A percentile compares a stretch with the other conserved stretches of the same genome.
These are phyloP conservation scores for Podospora pseudocomata DNA, from an alignment of 495 filamentous ascomycete genomes.

Conservation along the genomic window DNA sequence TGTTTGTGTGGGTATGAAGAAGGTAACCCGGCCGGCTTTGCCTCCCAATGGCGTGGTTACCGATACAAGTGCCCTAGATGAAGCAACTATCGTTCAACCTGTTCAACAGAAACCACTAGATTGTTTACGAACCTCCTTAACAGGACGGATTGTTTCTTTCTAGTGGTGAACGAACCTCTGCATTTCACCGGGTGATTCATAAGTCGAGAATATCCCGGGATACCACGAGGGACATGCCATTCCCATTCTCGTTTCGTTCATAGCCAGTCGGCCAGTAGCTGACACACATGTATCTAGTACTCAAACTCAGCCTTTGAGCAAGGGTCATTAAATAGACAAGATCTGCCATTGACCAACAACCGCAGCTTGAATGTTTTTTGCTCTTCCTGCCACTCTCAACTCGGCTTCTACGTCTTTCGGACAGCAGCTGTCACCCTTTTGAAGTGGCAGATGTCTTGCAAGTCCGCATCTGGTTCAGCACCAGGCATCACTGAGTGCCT, in stretches of 20 bases:
- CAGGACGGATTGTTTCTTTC: constrained; percentile 31
- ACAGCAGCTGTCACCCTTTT: constrained; percentile 35
- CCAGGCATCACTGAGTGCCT: constrained; percentile 45
- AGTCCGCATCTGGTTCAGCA: constrained; percentile 16
- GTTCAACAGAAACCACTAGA: constrained; percentile 24
- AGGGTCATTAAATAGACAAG: constrained; percentile 18
- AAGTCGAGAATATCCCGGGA: constrained; percentile 52
- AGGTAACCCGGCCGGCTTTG: constrained; percentile 64
- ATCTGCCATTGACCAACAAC: neutral
- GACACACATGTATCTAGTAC: constrained; percentile 23
- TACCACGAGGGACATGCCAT: constrained; percentile 57
- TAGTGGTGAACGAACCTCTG: constrained; percentile 40
- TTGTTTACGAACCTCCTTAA: constrained; percentile 23
- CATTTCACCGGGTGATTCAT: constrained; percentile 48
- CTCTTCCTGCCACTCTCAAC: constrained; percentile 34
- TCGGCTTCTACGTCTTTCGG: constrained; percentile 55
- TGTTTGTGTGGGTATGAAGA: constrained; percentile 68
- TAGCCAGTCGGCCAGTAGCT: constrained; percentile 28
- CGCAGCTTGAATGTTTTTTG: constrained; percentile 41
- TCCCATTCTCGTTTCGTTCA: neutral
- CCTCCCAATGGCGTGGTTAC: constrained; percentile 62
- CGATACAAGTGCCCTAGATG: constrained; percentile 94
- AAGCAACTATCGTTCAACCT: constrained; percentile 33
- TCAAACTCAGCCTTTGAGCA: constrained; percentile 24
- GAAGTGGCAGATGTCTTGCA: constrained; percentile 38